Percentiles rank a stretch among this genome's conserved stretches.
Conservation (phyloP, 371 early-diverging fungal genomes). For the Mucor indicus region DNA sequence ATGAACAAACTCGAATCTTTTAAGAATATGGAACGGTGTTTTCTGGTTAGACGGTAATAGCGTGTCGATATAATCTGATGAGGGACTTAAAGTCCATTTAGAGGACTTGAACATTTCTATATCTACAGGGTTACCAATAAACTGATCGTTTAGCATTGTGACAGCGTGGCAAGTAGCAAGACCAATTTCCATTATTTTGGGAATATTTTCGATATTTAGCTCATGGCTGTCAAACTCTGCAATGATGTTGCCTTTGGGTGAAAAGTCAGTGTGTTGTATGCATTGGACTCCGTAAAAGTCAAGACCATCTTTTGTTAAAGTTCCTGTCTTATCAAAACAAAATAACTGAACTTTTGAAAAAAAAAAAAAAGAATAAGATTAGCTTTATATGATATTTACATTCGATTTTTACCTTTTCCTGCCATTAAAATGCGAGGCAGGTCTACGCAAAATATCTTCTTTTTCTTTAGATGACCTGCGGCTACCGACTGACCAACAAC, state of each 20-base stretch:
- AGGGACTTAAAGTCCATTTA: constrained; percentile 38
- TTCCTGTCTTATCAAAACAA: constrained; percentile 77
- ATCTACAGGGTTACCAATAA: constrained; percentile 86
- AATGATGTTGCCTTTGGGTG: not conserved
- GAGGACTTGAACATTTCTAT: constrained; percentile 87
- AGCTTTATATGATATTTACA: not conserved
- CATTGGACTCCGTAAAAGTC: constrained; percentile 54
- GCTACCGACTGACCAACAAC: constrained; percentile 80
- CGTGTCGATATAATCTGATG: constrained; percentile 41
- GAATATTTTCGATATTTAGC: constrained; percentile 30
- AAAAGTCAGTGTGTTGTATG: constrained; percentile 15
- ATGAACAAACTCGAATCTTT: constrained; percentile 86
- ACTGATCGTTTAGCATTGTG: constrained; percentile 61
- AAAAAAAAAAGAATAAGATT: constrained; percentile 12
- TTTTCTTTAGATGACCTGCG: constrained; percentile 62
- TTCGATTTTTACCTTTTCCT: constrained; percentile 57
- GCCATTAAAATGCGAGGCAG: constrained; percentile 83
- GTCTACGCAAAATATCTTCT: constrained; percentile 75
- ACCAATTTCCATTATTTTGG: constrained; percentile 54
- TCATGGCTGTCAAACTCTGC: constrained; percentile 28
- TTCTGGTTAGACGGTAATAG: constrained; percentile 25
- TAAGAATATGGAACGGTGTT: constrained; percentile 53
- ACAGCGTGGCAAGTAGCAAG: constrained; percentile 85
- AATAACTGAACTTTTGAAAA: constrained; percentile 76
- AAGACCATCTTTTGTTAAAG: constrained; percentile 64